These are phyloP conservation scores for Hypoxylon sp. DNA, from an alignment of 2,329 filamentous ascomycete genomes.

Conservation along the genomic window DNA sequence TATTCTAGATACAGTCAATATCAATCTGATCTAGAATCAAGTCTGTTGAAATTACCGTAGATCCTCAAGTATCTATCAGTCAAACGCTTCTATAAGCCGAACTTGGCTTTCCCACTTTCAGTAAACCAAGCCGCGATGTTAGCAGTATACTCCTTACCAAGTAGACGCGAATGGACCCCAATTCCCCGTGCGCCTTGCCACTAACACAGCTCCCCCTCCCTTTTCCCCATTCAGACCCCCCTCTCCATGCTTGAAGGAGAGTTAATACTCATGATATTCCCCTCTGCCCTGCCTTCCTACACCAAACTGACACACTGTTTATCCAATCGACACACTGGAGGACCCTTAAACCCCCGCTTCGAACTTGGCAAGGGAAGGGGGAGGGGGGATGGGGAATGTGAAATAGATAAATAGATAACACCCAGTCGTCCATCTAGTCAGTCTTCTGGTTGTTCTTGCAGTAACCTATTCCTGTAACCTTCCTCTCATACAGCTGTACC, in stretches of 20 bases:
- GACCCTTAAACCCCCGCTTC: conserved; percentile 21
- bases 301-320: conserved; percentile 3
- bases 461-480: neutral
- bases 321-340: conserved; percentile 13
- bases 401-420: neutral
- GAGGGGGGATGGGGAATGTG: conserved; percentile 19
- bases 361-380: conserved; percentile 20
- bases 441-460: conserved; percentile 7
- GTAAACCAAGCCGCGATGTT: conserved; percentile 18
- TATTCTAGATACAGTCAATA: no score
- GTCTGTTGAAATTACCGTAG: conserved; percentile 6
- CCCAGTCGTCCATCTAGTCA: conserved; percentile 2
- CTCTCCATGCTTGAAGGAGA: neutral
- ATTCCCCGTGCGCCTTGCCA: conserved; percentile 2
- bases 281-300: conserved; percentile 3
- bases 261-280: conserved; percentile 12
- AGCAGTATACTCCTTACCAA: neutral
- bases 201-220: conserved; percentile 4
- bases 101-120: conserved; percentile 10
- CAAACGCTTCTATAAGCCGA: no score
- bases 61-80: no score
- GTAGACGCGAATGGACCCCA: neutral
- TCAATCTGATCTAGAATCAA: no score
- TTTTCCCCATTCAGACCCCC: no score
- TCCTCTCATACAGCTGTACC: no score